These are phyloP conservation scores for Paraphoma chrysanthemicola DNA, from an alignment of 2,329 filamentous ascomycete species.

Conservation along the genomic window DNA sequence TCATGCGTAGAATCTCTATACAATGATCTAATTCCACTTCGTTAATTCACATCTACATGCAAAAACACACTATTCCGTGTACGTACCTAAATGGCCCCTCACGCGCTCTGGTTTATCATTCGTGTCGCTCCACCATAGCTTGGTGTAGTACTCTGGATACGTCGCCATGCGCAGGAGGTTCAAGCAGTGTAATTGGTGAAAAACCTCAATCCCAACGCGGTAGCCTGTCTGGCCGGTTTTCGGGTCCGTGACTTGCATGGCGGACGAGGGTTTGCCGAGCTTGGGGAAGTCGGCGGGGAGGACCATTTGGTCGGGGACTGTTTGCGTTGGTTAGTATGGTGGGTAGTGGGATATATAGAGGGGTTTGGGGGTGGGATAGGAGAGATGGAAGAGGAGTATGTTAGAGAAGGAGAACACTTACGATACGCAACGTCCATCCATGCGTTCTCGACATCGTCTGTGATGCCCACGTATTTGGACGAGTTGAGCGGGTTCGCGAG, in stretches of 20 bases:
- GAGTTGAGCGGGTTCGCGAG: slow-evolving; percentile 36
- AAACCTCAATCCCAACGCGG: slow-evolving; percentile 65
- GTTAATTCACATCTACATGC: too few relatives aligned
- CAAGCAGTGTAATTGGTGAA: slow-evolving; percentile 57
- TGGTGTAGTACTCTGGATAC: slow-evolving; percentile 42
- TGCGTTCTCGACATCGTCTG: slow-evolving; percentile 63
- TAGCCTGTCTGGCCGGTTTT: slow-evolving; percentile 65
- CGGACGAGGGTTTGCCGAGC: slow-evolving; percentile 60
- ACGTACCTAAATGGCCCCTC: slow-evolving; percentile 34
- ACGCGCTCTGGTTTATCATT: slow-evolving; percentile 39
- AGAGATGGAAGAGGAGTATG: neutral
- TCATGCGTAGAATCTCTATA: slow-evolving; percentile 46
- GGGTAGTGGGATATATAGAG: too few relatives aligned
- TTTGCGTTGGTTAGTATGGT: neutral
- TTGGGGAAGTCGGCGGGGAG: slow-evolving; percentile 60
- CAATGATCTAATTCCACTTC: slow-evolving; percentile 42
- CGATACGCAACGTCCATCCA: slow-evolving; percentile 63
- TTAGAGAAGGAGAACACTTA: slow-evolving; percentile 23
- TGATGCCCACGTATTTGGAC: slow-evolving; percentile 61
- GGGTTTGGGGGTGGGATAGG: slow-evolving; percentile 5
- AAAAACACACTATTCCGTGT: too few relatives aligned
- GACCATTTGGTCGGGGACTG: slow-evolving; percentile 69
- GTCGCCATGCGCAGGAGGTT: slow-evolving; percentile 44
- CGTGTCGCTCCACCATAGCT: slow-evolving; percentile 34
- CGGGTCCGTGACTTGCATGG: slow-evolving; percentile 63